phyloP scores from a whole-genome alignment of 1,284 basidiomycete species.

The Papiliotrema terrestris region DNA sequence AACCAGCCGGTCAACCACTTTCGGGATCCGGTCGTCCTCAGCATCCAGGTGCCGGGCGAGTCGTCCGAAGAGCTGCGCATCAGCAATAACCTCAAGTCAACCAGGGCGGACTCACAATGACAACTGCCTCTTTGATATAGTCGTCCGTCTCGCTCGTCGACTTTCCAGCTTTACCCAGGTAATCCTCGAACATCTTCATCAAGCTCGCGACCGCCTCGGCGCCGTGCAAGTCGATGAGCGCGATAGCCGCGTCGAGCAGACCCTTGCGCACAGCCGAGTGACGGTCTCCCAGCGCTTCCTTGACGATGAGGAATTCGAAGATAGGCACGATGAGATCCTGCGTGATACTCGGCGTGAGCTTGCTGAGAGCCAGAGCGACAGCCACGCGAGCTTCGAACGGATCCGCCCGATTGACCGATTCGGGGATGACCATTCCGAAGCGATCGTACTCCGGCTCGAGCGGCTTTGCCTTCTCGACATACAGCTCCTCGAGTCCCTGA shows the following conservation, averaged over 20 bases:
- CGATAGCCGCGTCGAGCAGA: conserved; percentile 81
- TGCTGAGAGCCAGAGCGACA: conserved; percentile 66
- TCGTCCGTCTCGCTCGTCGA: conserved; percentile 71
- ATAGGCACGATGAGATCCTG: conserved; percentile 68
- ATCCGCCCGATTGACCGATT: conserved; percentile 85
- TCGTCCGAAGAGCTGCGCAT: conserved; percentile 69
- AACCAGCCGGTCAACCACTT: conserved; percentile 85
- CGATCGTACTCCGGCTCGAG: conserved; percentile 84
- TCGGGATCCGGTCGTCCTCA: conserved; percentile 69
- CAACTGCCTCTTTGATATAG: conserved; percentile 88
- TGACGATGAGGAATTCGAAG: conserved; percentile 81
- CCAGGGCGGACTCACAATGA: conserved; percentile 56
- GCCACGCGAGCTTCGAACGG: conserved; percentile 85
- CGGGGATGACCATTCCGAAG: conserved; percentile 90
- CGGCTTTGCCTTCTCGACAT: conserved; percentile 82
- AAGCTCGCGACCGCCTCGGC: conserved; percentile 67
- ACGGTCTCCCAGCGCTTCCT: conserved; percentile 85
- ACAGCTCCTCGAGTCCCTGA: conserved; percentile 63
- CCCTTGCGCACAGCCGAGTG: conserved; percentile 74
- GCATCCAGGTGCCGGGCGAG: conserved; percentile 82
- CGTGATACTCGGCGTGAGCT: conserved; percentile 66
- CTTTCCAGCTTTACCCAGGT: conserved; percentile 56
- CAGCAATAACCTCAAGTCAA: not conserved
- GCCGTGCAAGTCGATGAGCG: conserved; percentile 81
- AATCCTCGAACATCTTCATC: conserved; percentile 79